Evolutionary conservation across 306 rosid genomes (phyloP).

Genomic region (Trifolium dubium): DNA sequence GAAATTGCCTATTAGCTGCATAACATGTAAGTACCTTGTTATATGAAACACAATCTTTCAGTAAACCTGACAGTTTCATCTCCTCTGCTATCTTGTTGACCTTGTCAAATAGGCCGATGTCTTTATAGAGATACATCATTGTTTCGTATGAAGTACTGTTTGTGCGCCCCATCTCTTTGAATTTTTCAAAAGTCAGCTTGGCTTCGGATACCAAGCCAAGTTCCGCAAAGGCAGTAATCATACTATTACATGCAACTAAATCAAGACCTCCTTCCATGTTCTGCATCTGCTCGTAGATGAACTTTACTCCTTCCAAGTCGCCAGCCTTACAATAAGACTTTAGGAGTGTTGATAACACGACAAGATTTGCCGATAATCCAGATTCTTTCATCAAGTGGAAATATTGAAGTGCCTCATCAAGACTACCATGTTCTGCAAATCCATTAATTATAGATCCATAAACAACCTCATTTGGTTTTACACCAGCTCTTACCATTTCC

Average conservation of each 20-base stretch:
- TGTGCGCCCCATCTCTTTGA: conserved; percentile 62
- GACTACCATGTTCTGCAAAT: conserved; percentile 79
- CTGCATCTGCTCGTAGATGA: conserved; percentile 62
- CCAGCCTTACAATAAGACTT: conserved; percentile 80
- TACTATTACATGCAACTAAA: conserved; percentile 73
- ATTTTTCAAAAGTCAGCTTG: conserved; percentile 60
- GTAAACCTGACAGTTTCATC: conserved; percentile 75
- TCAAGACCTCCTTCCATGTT: conserved; percentile 68
- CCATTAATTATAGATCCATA: conserved; percentile 88
- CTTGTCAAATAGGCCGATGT: conserved; percentile 66
- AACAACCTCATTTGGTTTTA: conserved; percentile 74
- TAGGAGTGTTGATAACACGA: conserved; percentile 72
- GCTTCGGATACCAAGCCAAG: conserved; percentile 86
- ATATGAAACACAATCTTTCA: conserved; percentile 73
- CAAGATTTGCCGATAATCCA: conserved; percentile 65
- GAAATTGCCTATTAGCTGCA: conserved; percentile 64
- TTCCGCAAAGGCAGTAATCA: conserved; percentile 74
- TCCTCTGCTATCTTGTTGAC: conserved; percentile 86
- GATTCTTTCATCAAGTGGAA: conserved; percentile 67
- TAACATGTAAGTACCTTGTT: conserved; percentile 76
- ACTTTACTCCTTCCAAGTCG: conserved; percentile 66
- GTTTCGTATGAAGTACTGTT: conserved; percentile 70
- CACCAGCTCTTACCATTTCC: conserved; percentile 64
- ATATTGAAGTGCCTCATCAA: conserved; percentile 71
- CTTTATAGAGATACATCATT: conserved; percentile 81